Evolutionary conservation across 139 green algal species (phyloP), one percentile per base, ranked within the genome.

Genomic region (Closterium sp.): DNA sequence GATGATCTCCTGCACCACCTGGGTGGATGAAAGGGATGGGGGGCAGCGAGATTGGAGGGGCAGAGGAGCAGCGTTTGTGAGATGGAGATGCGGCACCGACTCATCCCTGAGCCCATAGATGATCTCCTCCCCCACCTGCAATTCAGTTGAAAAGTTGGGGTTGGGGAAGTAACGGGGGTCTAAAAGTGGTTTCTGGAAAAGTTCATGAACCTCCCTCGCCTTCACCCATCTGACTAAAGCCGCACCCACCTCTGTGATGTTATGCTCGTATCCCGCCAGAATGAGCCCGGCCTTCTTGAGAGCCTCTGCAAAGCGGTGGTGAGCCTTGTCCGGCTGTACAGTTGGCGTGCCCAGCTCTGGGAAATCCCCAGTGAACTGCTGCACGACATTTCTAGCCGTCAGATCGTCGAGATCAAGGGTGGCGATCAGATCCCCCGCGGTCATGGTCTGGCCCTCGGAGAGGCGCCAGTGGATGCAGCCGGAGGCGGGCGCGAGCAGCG

Each of bases 1-100:
- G 87, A 98, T 94, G 87, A 99, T 92, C 33, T 94, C 94, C 16
- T 91, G 84, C 84, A 98, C 95, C 7, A 97, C 94, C 90, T 90
- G 85, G 32, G 8, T 8, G 38, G 38, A 12, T 66, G 55, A 76
- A 28, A 19, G 9, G 55, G 55, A 76, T 2, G 25, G 4, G 16
- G 55, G 4, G 55, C 55, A 76, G 55, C 19, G 43, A n/a, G 43
- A 66, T 19, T 4, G 21, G 43, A 66, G 43, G 43, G 9, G 43
- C 9, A 66, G 43, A 66, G 43, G 43, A 16, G 9, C 43, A 66
- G 43, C n/a, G n/a, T n/a, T n/a, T n/a, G n/a, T n/a, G n/a, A n/a
- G n/a, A n/a, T n/a, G n/a, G n/a, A n/a, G n/a, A n/a, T n/a, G n/a
- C n/a, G n/a, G n/a, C n/a, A n/a, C n/a, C n/a, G n/a, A n/a, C n/a